These are phyloP conservation scores for Trichomonascaceae sp. DNA, from an alignment of 1,139 yeast species.

Conservation along the genomic window DNA sequence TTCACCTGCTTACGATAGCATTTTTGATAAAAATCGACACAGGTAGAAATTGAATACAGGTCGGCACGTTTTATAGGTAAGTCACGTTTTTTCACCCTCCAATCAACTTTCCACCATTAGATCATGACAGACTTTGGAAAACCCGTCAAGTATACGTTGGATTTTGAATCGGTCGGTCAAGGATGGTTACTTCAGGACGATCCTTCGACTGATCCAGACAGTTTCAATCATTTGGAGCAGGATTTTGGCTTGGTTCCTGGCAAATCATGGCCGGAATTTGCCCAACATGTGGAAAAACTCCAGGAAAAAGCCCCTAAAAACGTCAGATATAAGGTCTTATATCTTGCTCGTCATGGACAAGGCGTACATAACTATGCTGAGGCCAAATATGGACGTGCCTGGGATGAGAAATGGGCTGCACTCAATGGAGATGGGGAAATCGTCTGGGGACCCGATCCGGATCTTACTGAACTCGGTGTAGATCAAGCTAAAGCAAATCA, in stretches of 20 bases:
- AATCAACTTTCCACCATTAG: not conserved
- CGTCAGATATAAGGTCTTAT: constrained; percentile 47
- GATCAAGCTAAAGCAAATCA: constrained; percentile 46
- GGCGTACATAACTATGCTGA: constrained; percentile 66
- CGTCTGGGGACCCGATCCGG: constrained; percentile 68
- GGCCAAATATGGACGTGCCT: constrained; percentile 52
- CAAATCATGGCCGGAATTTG: constrained; percentile 42
- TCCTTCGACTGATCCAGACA: constrained; percentile 40
- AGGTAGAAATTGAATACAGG: not conserved
- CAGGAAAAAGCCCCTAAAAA: constrained; percentile 35
- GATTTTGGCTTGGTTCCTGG: constrained; percentile 15
- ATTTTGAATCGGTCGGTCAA: constrained; percentile 12
- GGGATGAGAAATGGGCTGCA: constrained; percentile 17
- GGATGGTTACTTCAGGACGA: constrained; percentile 50
- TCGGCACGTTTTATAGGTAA: not conserved
- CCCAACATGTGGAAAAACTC: constrained; percentile 33
- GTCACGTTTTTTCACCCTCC: not conserved
- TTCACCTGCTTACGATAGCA: not conserved
- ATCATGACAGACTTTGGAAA: constrained; percentile 9
- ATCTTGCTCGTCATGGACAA: constrained; percentile 71
- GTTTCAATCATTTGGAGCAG: constrained; percentile 35
- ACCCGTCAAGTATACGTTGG: constrained; percentile 6
- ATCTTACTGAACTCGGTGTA: constrained; percentile 53
- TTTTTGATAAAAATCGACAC: not conserved
- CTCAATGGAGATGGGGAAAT: constrained; percentile 44